Base-by-base conservation (phyloP, 768 basidiomycete species). In the Tylopilus felleus region DNA sequence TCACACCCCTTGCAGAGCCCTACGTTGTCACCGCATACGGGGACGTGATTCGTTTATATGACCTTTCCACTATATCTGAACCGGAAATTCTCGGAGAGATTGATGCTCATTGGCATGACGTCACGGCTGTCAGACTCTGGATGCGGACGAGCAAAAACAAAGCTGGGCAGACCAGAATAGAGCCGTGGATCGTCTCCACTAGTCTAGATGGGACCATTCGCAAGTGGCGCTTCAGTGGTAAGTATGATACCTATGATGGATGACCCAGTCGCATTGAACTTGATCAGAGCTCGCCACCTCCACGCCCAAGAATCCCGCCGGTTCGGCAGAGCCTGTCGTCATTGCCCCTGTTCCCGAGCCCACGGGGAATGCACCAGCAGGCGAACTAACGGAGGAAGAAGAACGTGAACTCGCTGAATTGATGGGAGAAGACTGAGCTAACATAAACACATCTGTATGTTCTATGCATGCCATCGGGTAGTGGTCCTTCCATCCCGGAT, bases 51-150 rank as follows among this genome's bases (percentile, higher is more conserved):
- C 80, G 88, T 28, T 74, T 88, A 22, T 98, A 84, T 62, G 91
- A 97, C 65, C 72, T 93, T 31, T 86, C 89, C 2, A 74, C 78
- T 2, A 73, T 78, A 22, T 78, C 84, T 23, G 84, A 85, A 59
- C 85, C 85, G 1, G 88, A 88, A 54, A 70, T 90, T 27, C 67
- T 93, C n/a, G 75, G 78, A 25, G 82, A 84, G 61, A 72, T 90
- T 12, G 90, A 97, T 60, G 94, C 83, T 7, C 96, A 98, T 65
- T 92, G 87, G 83, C 92, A 92, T 60, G 92, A 97, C 61, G 85
- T 98, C 16, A 88, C 82, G 5, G 83, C 80, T 5, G 71, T 98
- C 48, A 78, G 79, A 27, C 72, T 86, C 12, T 97, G 93, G 93
- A 72, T 80, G 60, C 78, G 84, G 27, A 74, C 68, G 50, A 73